Percentiles rank a stretch among this genome's conserved stretches.
These are phyloP conservation scores for Exophiala oligosperma DNA, from an alignment of 2,329 filamentous ascomycete species.

Conservation along the genomic window DNA sequence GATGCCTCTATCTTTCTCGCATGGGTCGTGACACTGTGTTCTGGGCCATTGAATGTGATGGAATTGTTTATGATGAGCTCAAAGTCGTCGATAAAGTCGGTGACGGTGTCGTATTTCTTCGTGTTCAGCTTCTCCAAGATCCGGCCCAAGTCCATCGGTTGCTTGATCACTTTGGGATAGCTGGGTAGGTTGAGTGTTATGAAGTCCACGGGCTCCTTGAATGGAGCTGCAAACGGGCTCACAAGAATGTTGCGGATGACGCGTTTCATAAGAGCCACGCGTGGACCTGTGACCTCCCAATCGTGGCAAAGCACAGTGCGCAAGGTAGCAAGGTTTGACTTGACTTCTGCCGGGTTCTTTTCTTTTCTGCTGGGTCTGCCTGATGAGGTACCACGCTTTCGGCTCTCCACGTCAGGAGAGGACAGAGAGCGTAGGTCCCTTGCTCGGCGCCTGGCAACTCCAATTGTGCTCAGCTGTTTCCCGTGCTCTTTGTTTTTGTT, in stretches of 20 bases:
- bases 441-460: too few species aligned
- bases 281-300: not conserved
- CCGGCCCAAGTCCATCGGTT: constrained; percentile 42
- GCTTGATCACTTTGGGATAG: not conserved
- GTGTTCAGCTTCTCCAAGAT: constrained; percentile 78
- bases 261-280: not conserved
- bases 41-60: constrained; percentile 74
- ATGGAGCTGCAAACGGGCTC: not conserved
- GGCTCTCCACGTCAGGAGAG: too few species aligned
- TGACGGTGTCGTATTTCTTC: constrained; percentile 65
- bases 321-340: too few species aligned
- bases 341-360: too few species aligned
- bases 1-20: constrained; percentile 41
- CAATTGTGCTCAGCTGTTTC: too few species aligned
- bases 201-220: not conserved
- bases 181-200: not conserved
- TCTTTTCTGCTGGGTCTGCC: too few species aligned
- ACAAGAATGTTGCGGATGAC: not conserved
- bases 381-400: too few species aligned
- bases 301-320: too few species aligned
- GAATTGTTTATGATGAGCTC: constrained; percentile 76
- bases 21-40: constrained; percentile 69
- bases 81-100: constrained; percentile 72
- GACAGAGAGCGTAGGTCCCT: too few species aligned
- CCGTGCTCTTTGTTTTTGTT: too few species aligned